Percentiles rank a stretch among this genome's conserved stretches.
Evolutionary conservation across 306 rosid species (phyloP).

Genomic region (Quercus glauca): DNA sequence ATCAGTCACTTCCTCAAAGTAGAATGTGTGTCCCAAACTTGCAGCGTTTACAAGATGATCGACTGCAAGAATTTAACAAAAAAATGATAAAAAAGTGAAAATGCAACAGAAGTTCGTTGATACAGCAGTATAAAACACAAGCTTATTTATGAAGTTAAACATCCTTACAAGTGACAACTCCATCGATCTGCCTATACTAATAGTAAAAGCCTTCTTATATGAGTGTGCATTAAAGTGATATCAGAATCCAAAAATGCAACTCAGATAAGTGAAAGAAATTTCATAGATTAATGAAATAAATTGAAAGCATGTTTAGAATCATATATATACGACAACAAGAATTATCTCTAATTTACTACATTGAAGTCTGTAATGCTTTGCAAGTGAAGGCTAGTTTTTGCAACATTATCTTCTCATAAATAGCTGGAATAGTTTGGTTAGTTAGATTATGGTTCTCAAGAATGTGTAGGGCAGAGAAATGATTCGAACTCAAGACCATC

Average conservation of each 20-base stretch:
- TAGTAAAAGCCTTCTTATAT: too few species aligned
- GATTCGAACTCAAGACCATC: too few species aligned
- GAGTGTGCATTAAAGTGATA: too few species aligned
- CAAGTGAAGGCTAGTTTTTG: too few species aligned
- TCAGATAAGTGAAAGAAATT: not conserved
- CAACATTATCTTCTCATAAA: not conserved
- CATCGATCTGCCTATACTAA: too few species aligned
- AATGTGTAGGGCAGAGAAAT: too few species aligned
- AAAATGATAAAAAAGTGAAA: not conserved
- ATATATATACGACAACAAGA: too few species aligned
- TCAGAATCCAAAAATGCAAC: not conserved
- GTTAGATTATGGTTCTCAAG: slow-evolving; percentile 26
- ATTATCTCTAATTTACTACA: too few species aligned
- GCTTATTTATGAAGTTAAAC: not conserved
- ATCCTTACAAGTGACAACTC: too few species aligned
- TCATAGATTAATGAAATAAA: not conserved
- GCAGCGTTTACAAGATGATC: slow-evolving; percentile 88
- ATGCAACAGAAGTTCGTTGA: not conserved
- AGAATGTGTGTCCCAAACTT: slow-evolving; percentile 85
- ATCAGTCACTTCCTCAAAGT: slow-evolving; percentile 82
- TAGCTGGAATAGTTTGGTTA: slow-evolving; percentile 21
- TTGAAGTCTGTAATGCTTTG: too few species aligned
- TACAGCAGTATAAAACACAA: not conserved
- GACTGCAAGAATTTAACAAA: slow-evolving; percentile 42
- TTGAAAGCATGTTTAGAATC: too few species aligned